Evolutionary conservation across 371 early-diverging fungal species (phyloP).

Genomic region (Mortierella sp.): DNA sequence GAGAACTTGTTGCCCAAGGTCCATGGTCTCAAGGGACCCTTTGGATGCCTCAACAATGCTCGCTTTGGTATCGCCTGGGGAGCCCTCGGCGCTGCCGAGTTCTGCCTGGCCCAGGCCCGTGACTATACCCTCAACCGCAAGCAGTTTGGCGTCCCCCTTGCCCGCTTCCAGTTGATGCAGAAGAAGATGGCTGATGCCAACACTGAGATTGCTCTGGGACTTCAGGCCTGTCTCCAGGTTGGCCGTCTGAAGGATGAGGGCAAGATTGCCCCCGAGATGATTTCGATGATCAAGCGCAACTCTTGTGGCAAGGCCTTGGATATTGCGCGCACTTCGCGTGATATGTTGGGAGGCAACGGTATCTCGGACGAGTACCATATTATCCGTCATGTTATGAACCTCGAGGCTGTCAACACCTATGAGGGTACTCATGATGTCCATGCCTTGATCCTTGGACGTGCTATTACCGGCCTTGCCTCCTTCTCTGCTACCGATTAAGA

Average conservation of each 20-base stretch:
- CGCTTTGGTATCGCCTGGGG: conserved; percentile 99
- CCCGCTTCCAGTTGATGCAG: conserved; percentile 96
- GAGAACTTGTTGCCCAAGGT: conserved; percentile 93
- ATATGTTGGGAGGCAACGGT: conserved; percentile 95
- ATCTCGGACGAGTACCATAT: conserved; percentile 98
- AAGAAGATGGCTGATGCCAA: conserved; percentile 97
- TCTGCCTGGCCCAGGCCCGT: conserved; percentile 90
- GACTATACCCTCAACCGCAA: conserved; percentile 91
- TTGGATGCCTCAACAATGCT: conserved; percentile 98
- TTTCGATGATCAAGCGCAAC: conserved; percentile 97
- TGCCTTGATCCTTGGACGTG: conserved; percentile 94
- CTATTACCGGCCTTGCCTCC: conserved; percentile 94
- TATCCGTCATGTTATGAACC: conserved; percentile 95
- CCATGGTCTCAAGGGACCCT: conserved; percentile 96
- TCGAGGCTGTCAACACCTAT: conserved; percentile 98
- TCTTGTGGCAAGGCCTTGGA: conserved; percentile 95
- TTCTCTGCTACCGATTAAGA: conserved; percentile 68
- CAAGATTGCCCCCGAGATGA: conserved; percentile 94
- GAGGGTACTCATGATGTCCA: conserved; percentile 97
- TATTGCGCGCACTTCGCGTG: conserved; percentile 93
- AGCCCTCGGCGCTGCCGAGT: conserved; percentile 96
- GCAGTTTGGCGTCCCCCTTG: conserved; percentile 95
- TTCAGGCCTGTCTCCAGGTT: conserved; percentile 93
- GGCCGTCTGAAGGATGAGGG: conserved; percentile 94
- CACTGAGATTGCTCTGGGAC: conserved; percentile 93